Conservation (phyloP, 352 stramenopile species). For the Phytophthora melonis region DNA sequence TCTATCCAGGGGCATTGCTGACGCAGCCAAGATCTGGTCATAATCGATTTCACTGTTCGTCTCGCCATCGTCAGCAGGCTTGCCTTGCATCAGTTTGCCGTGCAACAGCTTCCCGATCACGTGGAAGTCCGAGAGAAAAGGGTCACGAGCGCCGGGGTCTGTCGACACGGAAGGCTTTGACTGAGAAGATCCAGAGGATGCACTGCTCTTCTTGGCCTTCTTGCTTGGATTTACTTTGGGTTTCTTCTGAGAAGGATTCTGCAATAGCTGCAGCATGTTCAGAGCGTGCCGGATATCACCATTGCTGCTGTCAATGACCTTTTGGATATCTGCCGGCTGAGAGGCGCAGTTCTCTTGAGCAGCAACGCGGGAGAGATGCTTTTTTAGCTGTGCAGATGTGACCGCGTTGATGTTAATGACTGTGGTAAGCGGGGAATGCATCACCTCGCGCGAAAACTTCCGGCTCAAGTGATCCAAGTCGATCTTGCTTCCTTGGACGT, state of each 20-base stretch:
- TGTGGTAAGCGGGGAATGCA: conserved; percentile 70
- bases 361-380: conserved; percentile 57
- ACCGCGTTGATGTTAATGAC: conserved; percentile 87
- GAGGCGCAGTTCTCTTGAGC: conserved; percentile 44
- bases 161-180: conserved; percentile 13
- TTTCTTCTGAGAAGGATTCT: conserved; percentile 27
- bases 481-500: conserved; percentile 81
- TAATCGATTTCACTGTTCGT: conserved; percentile 36
- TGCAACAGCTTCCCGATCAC: conserved; percentile 84
- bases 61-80: conserved; percentile 13
- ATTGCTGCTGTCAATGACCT: conserved; percentile 68
- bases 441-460: conserved; percentile 74
- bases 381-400: conserved; percentile 81
- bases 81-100: conserved; percentile 56
- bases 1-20: conserved; percentile 62
- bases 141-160: conserved; percentile 50
- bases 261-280: conserved; percentile 75
- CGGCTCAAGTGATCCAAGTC: conserved; percentile 66
- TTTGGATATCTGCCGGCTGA: conserved; percentile 46
- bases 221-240: conserved; percentile 14
- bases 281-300: conserved; percentile 85
- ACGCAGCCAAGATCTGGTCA: conserved; percentile 65
- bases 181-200: background rate
- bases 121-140: conserved; percentile 86
- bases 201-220: conserved; percentile 15